Evolutionary conservation across 441 rosid genomes (phyloP).

Genomic region (Gossypium davidsonii): DNA sequence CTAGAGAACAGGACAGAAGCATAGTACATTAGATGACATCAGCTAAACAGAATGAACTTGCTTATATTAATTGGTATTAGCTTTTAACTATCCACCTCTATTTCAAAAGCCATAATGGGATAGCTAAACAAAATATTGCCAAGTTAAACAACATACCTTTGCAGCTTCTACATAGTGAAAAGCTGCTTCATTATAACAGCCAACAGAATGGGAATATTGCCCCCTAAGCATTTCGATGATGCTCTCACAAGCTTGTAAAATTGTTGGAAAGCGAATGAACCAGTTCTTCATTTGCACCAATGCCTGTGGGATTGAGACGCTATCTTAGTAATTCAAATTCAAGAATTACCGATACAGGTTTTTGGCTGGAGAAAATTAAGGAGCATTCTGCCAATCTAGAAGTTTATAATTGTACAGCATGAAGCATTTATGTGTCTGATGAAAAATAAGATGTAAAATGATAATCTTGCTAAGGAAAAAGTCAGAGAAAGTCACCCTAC

Average conservation of each 20-base stretch:
- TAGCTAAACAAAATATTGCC: background rate
- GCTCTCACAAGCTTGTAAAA: constrained; percentile 85
- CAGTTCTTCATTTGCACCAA: constrained; percentile 78
- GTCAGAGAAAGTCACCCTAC: background rate
- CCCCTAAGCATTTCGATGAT: constrained; percentile 97
- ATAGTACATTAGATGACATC: background rate
- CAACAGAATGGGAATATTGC: constrained; percentile 91
- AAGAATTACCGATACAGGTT: constrained; percentile 3
- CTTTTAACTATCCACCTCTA: background rate
- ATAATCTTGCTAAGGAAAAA: background rate
- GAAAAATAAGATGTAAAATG: background rate
- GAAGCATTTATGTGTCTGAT: background rate
- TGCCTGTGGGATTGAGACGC: constrained; percentile 45
- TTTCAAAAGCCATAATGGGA: background rate
- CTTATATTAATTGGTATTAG: background rate
- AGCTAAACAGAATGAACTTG: background rate
- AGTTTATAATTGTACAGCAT: background rate
- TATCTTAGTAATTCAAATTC: constrained; percentile 13
- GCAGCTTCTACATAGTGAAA: constrained; percentile 88
- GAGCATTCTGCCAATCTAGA: constrained; percentile 4
- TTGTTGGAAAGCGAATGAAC: constrained; percentile 84
- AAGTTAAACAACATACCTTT: constrained; percentile 41
- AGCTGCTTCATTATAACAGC: constrained; percentile 86
- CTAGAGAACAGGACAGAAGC: constrained; percentile 5
- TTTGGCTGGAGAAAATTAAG: background rate